Conservation (phyloP, 768 basidiomycete genomes). For the Auriscalpium vulgare region DNA sequence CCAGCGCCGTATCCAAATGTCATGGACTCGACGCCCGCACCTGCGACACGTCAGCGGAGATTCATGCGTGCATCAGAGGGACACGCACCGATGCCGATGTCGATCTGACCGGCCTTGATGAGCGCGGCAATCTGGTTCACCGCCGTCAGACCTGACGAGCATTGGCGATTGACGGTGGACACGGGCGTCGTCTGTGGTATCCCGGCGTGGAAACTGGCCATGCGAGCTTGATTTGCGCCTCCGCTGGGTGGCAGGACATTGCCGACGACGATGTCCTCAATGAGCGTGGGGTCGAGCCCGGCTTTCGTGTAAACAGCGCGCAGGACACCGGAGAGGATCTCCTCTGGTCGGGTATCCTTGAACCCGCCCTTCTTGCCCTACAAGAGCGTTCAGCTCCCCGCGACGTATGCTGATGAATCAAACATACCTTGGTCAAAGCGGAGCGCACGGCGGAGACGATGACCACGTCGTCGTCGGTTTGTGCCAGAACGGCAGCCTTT, state of each 20-base stretch:
- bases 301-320: slow-evolving; percentile 62
- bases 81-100: slow-evolving; percentile 75
- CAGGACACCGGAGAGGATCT: slow-evolving; percentile 70
- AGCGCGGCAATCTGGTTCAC: slow-evolving; percentile 77
- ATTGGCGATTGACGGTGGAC: slow-evolving; percentile 86
- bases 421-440: slow-evolving; percentile 79
- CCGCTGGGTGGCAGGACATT: slow-evolving; percentile 86
- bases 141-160: slow-evolving; percentile 80
- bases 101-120: slow-evolving; percentile 73
- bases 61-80: too few species aligned
- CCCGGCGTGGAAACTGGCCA: slow-evolving; percentile 81
- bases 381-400: neutral
- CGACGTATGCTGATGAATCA: neutral
- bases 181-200: slow-evolving; percentile 70
- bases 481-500: slow-evolving; percentile 36
- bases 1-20: slow-evolving; percentile 62
- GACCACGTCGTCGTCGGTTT: slow-evolving; percentile 83
- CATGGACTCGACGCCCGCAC: slow-evolving; percentile 90
- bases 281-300: slow-evolving; percentile 69
- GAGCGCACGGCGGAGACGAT: slow-evolving; percentile 85
- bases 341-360: slow-evolving; percentile 83
- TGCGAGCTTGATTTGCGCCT: slow-evolving; percentile 74
- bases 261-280: slow-evolving; percentile 80
- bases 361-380: slow-evolving; percentile 83
- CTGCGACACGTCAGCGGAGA: slow-evolving; percentile 24